Conservation (phyloP, 2,329 filamentous ascomycete species). For the Trichoderma asperellum region DNA sequence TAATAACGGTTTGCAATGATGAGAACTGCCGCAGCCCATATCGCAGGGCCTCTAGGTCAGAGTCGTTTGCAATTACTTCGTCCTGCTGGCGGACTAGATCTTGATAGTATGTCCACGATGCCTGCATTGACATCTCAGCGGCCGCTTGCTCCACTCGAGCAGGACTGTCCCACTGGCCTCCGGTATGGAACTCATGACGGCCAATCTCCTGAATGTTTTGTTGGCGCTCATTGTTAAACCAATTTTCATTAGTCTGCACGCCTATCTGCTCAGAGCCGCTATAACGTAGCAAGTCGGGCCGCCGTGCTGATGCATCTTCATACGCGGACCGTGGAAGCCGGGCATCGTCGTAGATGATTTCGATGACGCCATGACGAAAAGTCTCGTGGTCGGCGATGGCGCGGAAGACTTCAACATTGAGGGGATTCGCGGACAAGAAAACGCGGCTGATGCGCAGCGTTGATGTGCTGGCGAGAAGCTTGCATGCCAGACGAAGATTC, state of each 20-base stretch:
- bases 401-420: constrained; percentile 28
- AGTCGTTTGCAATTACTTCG: constrained; percentile 35
- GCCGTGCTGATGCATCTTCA: neutral
- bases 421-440: constrained; percentile 32
- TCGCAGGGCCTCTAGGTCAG: constrained; percentile 40
- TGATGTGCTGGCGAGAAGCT: neutral
- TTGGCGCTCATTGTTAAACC: neutral
- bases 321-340: neutral
- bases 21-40: constrained; percentile 43
- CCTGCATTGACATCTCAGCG: neutral
- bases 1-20: constrained; percentile 41
- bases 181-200: neutral
- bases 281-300: neutral
- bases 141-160: neutral
- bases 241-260: neutral
- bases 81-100: constrained; percentile 41
- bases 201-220: neutral
- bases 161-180: neutral
- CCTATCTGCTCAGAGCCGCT: neutral
- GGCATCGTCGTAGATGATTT: constrained; percentile 15
- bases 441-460: constrained; percentile 27
- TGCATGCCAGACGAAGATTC: constrained; percentile 9
- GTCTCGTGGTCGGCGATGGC: constrained; percentile 7
- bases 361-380: neutral
- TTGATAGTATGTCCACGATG: constrained; percentile 39